These are phyloP conservation scores for Colletotrichum eremochloae DNA, from an alignment of 2,329 filamentous ascomycete genomes.

Conservation along the genomic window DNA sequence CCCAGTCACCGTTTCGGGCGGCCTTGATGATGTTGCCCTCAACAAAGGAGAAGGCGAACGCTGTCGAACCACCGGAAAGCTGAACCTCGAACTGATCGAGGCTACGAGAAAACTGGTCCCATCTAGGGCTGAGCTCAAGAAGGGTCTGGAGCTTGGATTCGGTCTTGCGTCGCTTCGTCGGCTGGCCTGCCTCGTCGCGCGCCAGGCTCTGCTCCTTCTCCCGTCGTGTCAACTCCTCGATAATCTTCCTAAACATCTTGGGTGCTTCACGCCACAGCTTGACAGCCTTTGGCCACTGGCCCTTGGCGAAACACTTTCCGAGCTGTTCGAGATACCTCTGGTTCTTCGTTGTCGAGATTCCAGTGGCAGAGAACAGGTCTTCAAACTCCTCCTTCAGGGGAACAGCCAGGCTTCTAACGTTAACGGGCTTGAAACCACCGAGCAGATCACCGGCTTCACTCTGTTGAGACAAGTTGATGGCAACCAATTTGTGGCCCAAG, in stretches of 20 bases:
- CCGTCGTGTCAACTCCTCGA: slow-evolving; percentile 66
- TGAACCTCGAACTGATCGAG: slow-evolving; percentile 86
- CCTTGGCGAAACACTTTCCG: slow-evolving; percentile 81
- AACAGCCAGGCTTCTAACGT: slow-evolving; percentile 86
- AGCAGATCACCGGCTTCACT: slow-evolving; percentile 97
- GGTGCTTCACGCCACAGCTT: slow-evolving; percentile 91
- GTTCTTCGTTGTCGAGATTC: slow-evolving; percentile 89
- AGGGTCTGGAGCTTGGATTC: slow-evolving; percentile 76
- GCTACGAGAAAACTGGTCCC: slow-evolving; percentile 83
- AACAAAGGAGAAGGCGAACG: slow-evolving; percentile 94
- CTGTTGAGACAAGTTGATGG: slow-evolving; percentile 97
- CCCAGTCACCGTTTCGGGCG: slow-evolving; percentile 96
- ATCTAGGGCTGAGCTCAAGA: slow-evolving; percentile 72
- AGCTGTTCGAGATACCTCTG: slow-evolving; percentile 87
- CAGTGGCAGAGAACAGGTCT: slow-evolving; percentile 85
- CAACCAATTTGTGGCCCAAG: slow-evolving; percentile 87
- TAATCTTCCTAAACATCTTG: slow-evolving; percentile 83
- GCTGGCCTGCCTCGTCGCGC: slow-evolving; percentile 61
- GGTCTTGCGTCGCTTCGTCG: slow-evolving; percentile 77
- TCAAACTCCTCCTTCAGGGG: slow-evolving; percentile 96
- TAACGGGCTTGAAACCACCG: slow-evolving; percentile 96
- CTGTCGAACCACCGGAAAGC: slow-evolving; percentile 77
- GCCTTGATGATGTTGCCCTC: slow-evolving; percentile 97
- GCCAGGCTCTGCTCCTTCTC: slow-evolving; percentile 55
- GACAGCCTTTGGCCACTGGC: slow-evolving; percentile 88